Conservation (phyloP, 148 eudicot genomes). For the Euryodendron excelsum region DNA sequence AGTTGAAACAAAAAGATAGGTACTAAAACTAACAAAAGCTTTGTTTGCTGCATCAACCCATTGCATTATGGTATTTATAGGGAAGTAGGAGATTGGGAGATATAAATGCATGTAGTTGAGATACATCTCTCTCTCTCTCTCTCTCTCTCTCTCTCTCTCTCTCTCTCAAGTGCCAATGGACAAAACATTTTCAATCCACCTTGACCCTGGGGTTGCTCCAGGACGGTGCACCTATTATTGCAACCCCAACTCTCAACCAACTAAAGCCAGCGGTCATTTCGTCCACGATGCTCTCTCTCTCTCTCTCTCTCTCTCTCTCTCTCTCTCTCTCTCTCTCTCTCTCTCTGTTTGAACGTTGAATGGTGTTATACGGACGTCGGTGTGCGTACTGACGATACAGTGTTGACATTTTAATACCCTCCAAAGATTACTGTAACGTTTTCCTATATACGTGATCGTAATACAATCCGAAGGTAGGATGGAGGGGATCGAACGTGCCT, state of each 20-base stretch:
- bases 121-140: not conserved
- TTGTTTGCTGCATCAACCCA: not conserved
- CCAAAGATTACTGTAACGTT: too few species aligned
- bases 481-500: too few species aligned
- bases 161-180: not conserved
- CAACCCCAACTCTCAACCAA: not conserved
- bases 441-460: too few species aligned
- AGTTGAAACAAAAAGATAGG: not conserved
- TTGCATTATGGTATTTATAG: not conserved
- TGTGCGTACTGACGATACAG: too few species aligned
- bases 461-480: too few species aligned
- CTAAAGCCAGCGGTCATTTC: too few species aligned
- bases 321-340: too few species aligned
- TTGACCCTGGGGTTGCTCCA: not conserved
- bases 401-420: too few species aligned
- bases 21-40: not conserved
- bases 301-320: too few species aligned
- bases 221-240: not conserved
- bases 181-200: not conserved
- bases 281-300: not conserved
- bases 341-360: too few species aligned
- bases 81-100: not conserved
- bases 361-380: too few species aligned
- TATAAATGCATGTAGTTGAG: slow-evolving; percentile 2
- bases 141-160: not conserved